A percentile compares a stretch with the other conserved stretches of the same genome.
These are phyloP conservation scores for Quercus parvula DNA, from an alignment of 306 rosid genomes.

Conservation along the genomic window DNA sequence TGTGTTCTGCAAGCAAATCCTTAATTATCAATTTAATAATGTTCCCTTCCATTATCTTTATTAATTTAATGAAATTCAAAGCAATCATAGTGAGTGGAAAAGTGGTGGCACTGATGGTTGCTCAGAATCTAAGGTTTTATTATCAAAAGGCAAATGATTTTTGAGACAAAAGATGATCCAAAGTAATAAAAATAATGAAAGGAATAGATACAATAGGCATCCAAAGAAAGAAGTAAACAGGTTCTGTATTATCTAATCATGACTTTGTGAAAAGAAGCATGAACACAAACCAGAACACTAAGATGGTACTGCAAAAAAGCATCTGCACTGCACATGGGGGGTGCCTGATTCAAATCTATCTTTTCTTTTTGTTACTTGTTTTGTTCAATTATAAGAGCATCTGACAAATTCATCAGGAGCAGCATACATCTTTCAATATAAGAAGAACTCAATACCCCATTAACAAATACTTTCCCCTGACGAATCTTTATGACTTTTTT, in stretches of 20 bases:
- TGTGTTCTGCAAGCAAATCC: conserved; percentile 16
- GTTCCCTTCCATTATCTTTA: not conserved
- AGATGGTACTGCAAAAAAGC: conserved; percentile 26
- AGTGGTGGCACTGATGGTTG: conserved; percentile 13
- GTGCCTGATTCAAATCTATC: conserved; percentile 25
- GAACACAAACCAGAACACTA: conserved; percentile 5
- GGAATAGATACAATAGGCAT: conserved; percentile 33
- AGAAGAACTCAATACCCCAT: conserved; percentile 35
- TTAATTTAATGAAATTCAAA: conserved; percentile 14
- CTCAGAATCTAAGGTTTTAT: conserved; percentile 17
- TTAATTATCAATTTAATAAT: not conserved
- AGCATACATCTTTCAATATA: conserved; percentile 3
- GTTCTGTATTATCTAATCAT: conserved; percentile 32
- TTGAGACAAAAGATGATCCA: conserved; percentile 24
- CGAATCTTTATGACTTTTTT: conserved; percentile 28
- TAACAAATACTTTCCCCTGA: conserved; percentile 8
- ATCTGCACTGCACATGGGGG: conserved; percentile 33
- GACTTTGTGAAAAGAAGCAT: conserved; percentile 37
- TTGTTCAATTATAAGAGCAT: not conserved
- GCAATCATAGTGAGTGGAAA: not conserved
- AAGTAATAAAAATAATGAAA: conserved; percentile 11
- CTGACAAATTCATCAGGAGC: not conserved
- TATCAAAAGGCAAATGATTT: conserved; percentile 27
- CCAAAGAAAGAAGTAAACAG: conserved; percentile 32
- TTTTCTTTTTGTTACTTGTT: not conserved